Conservation (phyloP, 805 yeast genomes). For the Zygosaccharomyces gambellarensis region DNA sequence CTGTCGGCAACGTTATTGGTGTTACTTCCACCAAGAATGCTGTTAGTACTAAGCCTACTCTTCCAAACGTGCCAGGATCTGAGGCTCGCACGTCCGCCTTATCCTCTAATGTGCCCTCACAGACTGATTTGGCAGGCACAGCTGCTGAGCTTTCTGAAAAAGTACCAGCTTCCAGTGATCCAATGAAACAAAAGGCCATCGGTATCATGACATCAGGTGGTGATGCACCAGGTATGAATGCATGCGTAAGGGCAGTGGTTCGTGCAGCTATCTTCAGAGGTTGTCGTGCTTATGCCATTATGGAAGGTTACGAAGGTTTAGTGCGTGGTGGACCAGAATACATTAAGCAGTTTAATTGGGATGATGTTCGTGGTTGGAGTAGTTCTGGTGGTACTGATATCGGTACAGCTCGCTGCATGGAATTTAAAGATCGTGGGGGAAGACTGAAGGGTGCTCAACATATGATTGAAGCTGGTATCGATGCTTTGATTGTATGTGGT, state of each 20-base stretch:
- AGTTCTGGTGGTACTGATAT: constrained; percentile 67
- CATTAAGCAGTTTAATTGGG: constrained; percentile 61
- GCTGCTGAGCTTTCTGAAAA: constrained; percentile 5
- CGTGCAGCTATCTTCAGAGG: constrained; percentile 58
- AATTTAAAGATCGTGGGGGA: constrained; percentile 59
- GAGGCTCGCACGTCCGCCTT: constrained; percentile 13
- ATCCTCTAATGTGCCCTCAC: constrained; percentile 11
- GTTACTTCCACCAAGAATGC: constrained; percentile 60
- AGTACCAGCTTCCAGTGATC: constrained; percentile 7
- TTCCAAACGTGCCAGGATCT: constrained; percentile 9
- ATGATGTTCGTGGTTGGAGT: constrained; percentile 63
- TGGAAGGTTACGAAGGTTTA: constrained; percentile 69
- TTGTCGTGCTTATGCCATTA: constrained; percentile 58
- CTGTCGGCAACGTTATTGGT: constrained; percentile 73
- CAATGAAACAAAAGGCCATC: constrained; percentile 40
- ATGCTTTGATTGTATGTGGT: constrained; percentile 70
- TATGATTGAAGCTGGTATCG: constrained; percentile 62
- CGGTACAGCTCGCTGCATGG: constrained; percentile 69
- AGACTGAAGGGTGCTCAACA: constrained; percentile 56
- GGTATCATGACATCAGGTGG: constrained; percentile 77
- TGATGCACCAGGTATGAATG: constrained; percentile 74
- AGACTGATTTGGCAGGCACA: constrained; percentile 10
- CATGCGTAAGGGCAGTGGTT: constrained; percentile 64
- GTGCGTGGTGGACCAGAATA: constrained; percentile 54
- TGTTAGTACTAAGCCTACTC: constrained; percentile 38